Conservation (phyloP, 768 basidiomycete species). For the Flagelloscypha sp. region DNA sequence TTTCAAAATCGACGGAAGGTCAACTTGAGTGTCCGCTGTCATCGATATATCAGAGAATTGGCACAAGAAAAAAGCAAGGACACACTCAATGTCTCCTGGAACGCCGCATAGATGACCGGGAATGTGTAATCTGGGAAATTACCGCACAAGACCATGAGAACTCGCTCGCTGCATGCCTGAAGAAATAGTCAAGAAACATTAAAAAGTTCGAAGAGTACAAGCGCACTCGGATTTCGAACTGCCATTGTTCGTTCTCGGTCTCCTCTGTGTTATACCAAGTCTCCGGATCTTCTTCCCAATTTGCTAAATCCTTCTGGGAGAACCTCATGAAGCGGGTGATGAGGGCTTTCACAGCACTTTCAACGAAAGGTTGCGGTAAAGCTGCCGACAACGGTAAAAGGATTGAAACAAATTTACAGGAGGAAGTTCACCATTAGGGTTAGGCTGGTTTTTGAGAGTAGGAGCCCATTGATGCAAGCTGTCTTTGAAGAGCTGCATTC, state of each 20-base stretch:
- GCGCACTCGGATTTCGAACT: slow-evolving; percentile 81
- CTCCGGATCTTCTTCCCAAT: slow-evolving; percentile 85
- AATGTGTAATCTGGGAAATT: slow-evolving; percentile 64
- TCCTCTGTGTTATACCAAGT: slow-evolving; percentile 91
- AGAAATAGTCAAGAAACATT: neutral
- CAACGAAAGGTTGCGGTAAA: slow-evolving; percentile 61
- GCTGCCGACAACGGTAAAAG: slow-evolving; percentile 26
- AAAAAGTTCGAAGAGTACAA: slow-evolving; percentile 4
- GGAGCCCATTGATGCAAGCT: slow-evolving; percentile 74
- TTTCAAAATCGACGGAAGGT: slow-evolving; percentile 54
- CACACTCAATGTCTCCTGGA: slow-evolving; percentile 48
- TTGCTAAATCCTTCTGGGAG: slow-evolving; percentile 70
- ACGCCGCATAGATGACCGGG: slow-evolving; percentile 54
- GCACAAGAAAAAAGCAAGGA: slow-evolving; percentile 1
- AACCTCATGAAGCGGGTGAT: slow-evolving; percentile 82
- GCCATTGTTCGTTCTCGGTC: slow-evolving; percentile 86
- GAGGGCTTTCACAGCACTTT: slow-evolving; percentile 65
- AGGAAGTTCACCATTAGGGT: slow-evolving; percentile 48
- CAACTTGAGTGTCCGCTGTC: slow-evolving; percentile 25
- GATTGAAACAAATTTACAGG: neutral
- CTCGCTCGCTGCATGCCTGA: slow-evolving; percentile 90
- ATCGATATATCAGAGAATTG: too few species aligned
- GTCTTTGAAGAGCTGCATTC: slow-evolving; percentile 81
- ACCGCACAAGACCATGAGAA: slow-evolving; percentile 68
- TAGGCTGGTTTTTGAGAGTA: slow-evolving; percentile 45